These are phyloP conservation scores for Pestalotiopsis sp. DNA, from an alignment of 2,329 filamentous ascomycete genomes.

Conservation along the genomic window DNA sequence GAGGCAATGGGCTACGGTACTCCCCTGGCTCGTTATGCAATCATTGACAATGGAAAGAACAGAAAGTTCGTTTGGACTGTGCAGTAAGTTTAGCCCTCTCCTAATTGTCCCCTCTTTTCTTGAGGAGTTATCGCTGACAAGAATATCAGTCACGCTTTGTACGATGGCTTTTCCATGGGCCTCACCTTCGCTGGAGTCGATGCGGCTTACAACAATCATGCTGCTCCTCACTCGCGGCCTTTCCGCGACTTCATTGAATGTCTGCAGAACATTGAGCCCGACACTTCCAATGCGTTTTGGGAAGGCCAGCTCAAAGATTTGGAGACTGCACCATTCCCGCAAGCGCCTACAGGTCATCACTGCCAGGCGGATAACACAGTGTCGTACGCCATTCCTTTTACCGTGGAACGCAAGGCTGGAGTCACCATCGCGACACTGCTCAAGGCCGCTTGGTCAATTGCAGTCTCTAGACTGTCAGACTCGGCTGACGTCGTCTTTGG, in stretches of 20 bases:
- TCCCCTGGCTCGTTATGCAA: neutral
- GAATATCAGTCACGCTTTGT: neutral
- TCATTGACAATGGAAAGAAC: neutral
- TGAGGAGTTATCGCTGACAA: neutral
- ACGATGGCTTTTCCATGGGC: constrained; percentile 5
- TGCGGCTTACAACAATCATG: neutral
- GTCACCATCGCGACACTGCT: constrained; percentile 5
- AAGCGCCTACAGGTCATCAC: constrained; percentile 4
- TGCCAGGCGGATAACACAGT: constrained; percentile 10
- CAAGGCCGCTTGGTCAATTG: constrained; percentile 1
- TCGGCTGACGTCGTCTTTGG: neutral
- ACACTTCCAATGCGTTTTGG: neutral
- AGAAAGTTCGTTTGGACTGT: constrained; percentile 9
- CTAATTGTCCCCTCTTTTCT: neutral
- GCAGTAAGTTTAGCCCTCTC: neutral
- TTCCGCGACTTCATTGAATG: constrained; percentile 5
- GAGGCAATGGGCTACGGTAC: constrained; percentile 4
- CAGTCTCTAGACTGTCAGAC: neutral
- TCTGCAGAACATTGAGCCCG: neutral
- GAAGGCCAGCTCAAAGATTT: neutral
- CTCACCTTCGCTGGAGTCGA: neutral
- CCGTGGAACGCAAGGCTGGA: constrained; percentile 6
- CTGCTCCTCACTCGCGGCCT: neutral
- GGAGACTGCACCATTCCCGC: constrained; percentile 10
- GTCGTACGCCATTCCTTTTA: constrained; percentile 5